Conservation (phyloP, 345 rosid species). For the Pugionium dolabratum region DNA sequence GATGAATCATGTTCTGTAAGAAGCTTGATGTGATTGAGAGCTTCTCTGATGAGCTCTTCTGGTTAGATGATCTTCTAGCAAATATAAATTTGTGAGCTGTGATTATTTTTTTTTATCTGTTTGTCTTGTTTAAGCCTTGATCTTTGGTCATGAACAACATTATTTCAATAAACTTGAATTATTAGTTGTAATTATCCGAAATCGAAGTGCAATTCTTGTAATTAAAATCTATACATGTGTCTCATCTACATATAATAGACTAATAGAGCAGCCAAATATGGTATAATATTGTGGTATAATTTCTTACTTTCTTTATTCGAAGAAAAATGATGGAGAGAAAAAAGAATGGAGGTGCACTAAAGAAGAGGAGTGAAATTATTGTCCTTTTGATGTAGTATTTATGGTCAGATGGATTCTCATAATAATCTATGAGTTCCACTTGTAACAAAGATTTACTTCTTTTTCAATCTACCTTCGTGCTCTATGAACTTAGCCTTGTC, state of each 20-base stretch:
- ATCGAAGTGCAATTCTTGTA: neutral
- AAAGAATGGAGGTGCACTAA: conserved; percentile 32
- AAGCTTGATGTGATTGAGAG: conserved; percentile 33
- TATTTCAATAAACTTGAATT: neutral
- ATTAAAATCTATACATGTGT: neutral
- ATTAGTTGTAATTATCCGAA: neutral
- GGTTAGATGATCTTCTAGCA: no score
- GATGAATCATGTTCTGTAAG: conserved; percentile 22
- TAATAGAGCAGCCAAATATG: conserved; percentile 10
- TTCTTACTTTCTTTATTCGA: neutral
- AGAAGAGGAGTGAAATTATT: conserved; percentile 35
- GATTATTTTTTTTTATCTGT: neutral
- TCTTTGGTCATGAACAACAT: neutral
- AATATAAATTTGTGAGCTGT: conserved; percentile 6
- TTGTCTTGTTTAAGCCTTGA: neutral
- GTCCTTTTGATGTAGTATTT: conserved; percentile 30
- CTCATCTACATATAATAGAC: no score
- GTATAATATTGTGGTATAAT: neutral
- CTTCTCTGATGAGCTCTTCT: neutral
- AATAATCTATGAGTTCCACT: conserved; percentile 44
- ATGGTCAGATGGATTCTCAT: conserved; percentile 40
- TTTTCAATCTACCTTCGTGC: conserved; percentile 35
- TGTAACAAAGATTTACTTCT: conserved; percentile 37
- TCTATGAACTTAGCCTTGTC: conserved; percentile 42
- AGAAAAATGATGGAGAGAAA: conserved; percentile 25